Conservation (phyloP, 257 asterid genomes). For the Ilex aquifolium region DNA sequence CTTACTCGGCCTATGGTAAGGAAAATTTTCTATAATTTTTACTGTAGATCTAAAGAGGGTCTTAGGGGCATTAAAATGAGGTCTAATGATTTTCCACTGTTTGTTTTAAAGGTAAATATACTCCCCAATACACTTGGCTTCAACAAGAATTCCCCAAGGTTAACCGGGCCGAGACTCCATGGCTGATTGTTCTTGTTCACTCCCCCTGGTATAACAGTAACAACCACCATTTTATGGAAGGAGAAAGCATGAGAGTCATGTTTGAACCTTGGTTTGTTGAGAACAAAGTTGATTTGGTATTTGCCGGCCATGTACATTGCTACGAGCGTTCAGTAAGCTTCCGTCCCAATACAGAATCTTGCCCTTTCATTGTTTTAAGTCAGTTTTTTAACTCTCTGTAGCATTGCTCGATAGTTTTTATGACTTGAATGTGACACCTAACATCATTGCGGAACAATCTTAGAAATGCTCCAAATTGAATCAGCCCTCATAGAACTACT, state of each 20-base stretch:
- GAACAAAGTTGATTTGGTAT: slow-evolving; percentile 43
- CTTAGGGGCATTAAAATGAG: too few species aligned
- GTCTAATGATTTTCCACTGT: too few species aligned
- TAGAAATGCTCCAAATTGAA: too few species aligned
- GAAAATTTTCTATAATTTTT: neutral
- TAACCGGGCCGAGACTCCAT: slow-evolving; percentile 41
- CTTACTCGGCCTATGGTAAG: slow-evolving; percentile 51
- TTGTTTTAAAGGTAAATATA: slow-evolving; percentile 31
- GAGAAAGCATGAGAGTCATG: slow-evolving; percentile 48
- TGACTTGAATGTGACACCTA: neutral
- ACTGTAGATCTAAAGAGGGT: too few species aligned
- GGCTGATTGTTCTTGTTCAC: slow-evolving; percentile 45
- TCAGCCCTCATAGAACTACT: too few species aligned
- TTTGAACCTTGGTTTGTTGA: slow-evolving; percentile 47
- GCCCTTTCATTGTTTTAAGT: neutral
- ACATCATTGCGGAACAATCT: too few species aligned
- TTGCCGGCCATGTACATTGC: slow-evolving; percentile 52
- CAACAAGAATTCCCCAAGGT: slow-evolving; percentile 34
- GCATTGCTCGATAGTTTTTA: neutral
- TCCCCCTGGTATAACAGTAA: slow-evolving; percentile 42
- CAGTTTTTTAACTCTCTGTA: neutral
- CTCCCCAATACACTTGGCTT: slow-evolving; percentile 45
- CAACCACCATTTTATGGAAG: slow-evolving; percentile 50
- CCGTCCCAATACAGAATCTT: neutral
- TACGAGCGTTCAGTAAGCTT: slow-evolving; percentile 43